Base-by-base conservation (phyloP, 2,329 filamentous ascomycete species). In the Pseudofabraea citricarpa region DNA sequence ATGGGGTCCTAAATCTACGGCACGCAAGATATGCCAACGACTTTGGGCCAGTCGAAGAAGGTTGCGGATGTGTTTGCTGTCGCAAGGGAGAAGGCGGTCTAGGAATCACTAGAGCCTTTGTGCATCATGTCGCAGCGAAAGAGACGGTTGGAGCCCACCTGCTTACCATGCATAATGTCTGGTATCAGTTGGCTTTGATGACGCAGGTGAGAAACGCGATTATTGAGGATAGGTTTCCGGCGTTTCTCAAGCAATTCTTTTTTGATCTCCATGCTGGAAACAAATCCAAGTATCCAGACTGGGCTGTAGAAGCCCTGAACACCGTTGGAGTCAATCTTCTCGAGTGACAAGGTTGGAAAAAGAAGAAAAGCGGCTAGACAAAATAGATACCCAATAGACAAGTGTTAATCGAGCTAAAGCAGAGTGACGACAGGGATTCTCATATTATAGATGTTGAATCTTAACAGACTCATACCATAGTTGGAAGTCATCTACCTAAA, bases 141-240 rank as follows among this genome's bases (percentile, higher is more conserved):
- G 93, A 98, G 71, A 98, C 93, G 1, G 90, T 88, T 2, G 89
- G 91, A 6, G 93, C 94, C 13, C 75, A 80, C 61, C 71, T 88
- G 19, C 70, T 98, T 43, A 95, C 89, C 1, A 89, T 97, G 60
- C 93, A 98, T 65, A 98, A 98, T 60, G 88, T 98, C 20, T 89
- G 90, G 69, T 95, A 95, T 60, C 81, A 95, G 62, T 73, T 98
- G 42, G 77, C 85, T 47, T 69, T 98, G 55, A 96, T 97, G 90
- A 71, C 75, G 16, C 70, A 77, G 47, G 77, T 81, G 10, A 77
- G 91, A 47, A 73, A 87, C 49, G 82, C 93, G 13, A 89, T 97
- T 49, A 68, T 95, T 6, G 84, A 84, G 48, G 90, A 95, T 60
- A 67, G 72, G 40, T 97, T 85, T 62, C 90, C 93, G 2, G 75